Base-by-base conservation (phyloP, 106 monocot species). In the Alisma plantagoaquatica region DNA sequence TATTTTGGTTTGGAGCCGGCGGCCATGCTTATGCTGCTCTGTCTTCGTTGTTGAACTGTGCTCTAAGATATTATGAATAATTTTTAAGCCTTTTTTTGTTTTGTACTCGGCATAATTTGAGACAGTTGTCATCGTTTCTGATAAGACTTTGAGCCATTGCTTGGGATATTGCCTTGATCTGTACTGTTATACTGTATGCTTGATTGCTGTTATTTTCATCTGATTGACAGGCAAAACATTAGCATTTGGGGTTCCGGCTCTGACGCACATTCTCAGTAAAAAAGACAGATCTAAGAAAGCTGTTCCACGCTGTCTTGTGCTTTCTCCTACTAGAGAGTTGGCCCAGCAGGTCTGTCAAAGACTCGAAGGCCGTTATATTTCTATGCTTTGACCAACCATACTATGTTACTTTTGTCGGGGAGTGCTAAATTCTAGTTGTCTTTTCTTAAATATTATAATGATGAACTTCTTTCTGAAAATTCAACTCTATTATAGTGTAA, bases 181-280 rank as follows among this genome's bases (percentile, higher is more conserved):
- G 35, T 38, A 6, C 35, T 38, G 35, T 59, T 59, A 4, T 32
- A 14, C 16, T n/a, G 27, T 28, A 3, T 28, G 23, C 28, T 27
- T 44, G 43, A 44, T 23, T 16, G 12, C 9, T 6, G 2, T 43
- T 2, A 2, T 45, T 0, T 32, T 22, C 0, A 17, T 53, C 12
- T n/a, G 3, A 22, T 63, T 14, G 1, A 10, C 27, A 98, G 98
- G 98, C 10, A 98, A 98, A 73, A 98, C 98, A 10, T 27, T 98
- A 41, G 98, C 84, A 29, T 98, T 82, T 86, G 98, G 98, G 18
- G 78, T 98, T 53, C 98, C 98, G n/a, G 98, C 90, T 15, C 69
- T 98, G 16, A 73, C 66, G 81, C 98, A 98, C 59, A 72, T 98
- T 31, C 55, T 85, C 61, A 42, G 63, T 57, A 90, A 77, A 61